phyloP scores from a whole-genome alignment of 345 rosid species.

The Theobroma cacao region DNA sequence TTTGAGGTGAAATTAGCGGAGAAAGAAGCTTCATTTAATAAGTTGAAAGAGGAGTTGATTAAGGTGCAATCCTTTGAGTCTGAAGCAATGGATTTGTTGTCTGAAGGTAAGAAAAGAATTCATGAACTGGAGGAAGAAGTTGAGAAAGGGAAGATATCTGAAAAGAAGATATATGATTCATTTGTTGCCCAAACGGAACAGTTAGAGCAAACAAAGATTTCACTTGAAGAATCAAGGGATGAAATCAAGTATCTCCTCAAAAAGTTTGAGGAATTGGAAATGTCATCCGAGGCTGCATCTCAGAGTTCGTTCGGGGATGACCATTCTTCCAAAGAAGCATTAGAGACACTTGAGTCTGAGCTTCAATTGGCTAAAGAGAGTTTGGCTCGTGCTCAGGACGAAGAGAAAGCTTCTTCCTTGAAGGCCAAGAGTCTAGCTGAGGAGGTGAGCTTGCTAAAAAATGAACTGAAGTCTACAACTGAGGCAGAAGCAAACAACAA shows the following conservation, averaged over 20 bases:
- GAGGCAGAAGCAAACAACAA: slow-evolving; percentile 74
- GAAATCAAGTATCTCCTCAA: slow-evolving; percentile 38
- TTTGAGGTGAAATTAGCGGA: slow-evolving; percentile 34
- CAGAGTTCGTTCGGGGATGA: slow-evolving; percentile 18
- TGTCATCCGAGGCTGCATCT: slow-evolving; percentile 25
- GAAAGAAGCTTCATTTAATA: slow-evolving; percentile 32
- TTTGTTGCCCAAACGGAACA: slow-evolving; percentile 34
- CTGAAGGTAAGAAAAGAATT: slow-evolving; percentile 30
- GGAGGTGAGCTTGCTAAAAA: slow-evolving; percentile 39
- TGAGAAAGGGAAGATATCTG: slow-evolving; percentile 37
- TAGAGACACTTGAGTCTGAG: slow-evolving; percentile 37
- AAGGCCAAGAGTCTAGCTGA: slow-evolving; percentile 27
- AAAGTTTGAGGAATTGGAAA: slow-evolving; percentile 25
- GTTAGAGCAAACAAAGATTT: slow-evolving; percentile 43
- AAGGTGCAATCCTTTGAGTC: slow-evolving; percentile 26
- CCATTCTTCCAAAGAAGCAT: slow-evolving; percentile 14
- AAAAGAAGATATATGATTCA: slow-evolving; percentile 38
- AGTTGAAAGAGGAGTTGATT: slow-evolving; percentile 26
- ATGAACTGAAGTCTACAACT: slow-evolving; percentile 43
- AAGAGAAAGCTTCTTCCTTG: slow-evolving; percentile 30
- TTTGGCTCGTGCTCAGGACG: slow-evolving; percentile 30
- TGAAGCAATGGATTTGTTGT: slow-evolving; percentile 16
- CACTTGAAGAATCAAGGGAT: slow-evolving; percentile 46
- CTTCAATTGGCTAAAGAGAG: slow-evolving; percentile 30
- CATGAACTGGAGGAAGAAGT: slow-evolving; percentile 48